Base-by-base conservation (phyloP, 2,329 filamentous ascomycete genomes). In the Thielaviopsis euricoi region DNA sequence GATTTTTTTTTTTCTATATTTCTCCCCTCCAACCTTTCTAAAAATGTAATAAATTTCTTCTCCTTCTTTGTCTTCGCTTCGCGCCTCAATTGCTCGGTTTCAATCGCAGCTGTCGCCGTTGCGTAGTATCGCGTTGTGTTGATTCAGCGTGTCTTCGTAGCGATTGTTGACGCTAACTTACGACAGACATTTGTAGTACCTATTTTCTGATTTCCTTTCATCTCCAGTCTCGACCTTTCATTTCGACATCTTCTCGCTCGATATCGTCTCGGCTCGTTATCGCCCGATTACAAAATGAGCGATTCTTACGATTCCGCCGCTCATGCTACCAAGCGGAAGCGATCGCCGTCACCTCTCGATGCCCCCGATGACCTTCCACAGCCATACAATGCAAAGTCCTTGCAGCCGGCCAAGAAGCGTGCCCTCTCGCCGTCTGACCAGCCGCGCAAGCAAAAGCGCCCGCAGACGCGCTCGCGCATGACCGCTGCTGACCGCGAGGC, bases 371-470 rank as follows among this genome's bases (percentile, higher is more conserved):
- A 74, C 46, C 73, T 80, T 5, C 79, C 79, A 9, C 78, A 81
- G 61, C 78, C 79, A 5, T 82, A 81, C 69, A 78, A 82, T 62
- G 79, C 79, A 22, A 77, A 76, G 62, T 73, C 73, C 49, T 74
- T 82, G 22, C 77, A 80, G 62, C 73, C 78, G 1, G 77, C 78
- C 25, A 81, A 81, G 67, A 78, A 80, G 64, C 77, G 78, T 53
- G 75, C 76, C 60, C 67, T 78, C 17, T 81, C 79, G 1, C 71
- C 73, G 40, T 80, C 79, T 1, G 74, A 76, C 9, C 69, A 73
- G 46, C 80, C 81, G 10, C 81, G 84, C 55, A 85, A 82, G 67
- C 77, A 78, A 58, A 88, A 88, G 69, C 79, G 83, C 5, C 85
- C 85, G 1, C 82, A 82, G 4, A 77, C 80, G 60, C 77, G 81